Percentiles rank a stretch among this genome's conserved stretches.
Conservation (phyloP, 2,329 filamentous ascomycete species). For the Teratosphaeria destructans region DNA sequence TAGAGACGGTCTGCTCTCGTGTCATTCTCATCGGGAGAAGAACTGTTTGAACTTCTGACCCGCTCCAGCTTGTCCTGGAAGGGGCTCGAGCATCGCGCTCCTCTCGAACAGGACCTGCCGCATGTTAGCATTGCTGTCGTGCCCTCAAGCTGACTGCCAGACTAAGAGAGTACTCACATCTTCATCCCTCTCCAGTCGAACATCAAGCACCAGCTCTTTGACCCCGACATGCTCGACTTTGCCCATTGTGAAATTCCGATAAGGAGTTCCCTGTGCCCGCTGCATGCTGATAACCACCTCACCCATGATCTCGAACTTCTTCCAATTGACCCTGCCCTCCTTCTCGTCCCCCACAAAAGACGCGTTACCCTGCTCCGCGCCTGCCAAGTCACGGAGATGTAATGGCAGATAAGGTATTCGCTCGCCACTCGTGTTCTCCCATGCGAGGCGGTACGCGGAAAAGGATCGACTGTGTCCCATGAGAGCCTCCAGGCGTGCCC, state of each 20-base stretch:
- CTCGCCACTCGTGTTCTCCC: conserved; percentile 87
- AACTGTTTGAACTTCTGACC: conserved; percentile 33
- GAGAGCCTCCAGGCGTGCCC: conserved; percentile 76
- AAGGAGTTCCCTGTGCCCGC: conserved; percentile 78
- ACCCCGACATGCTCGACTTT: conserved; percentile 56
- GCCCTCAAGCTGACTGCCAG: background rate
- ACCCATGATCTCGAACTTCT: conserved; percentile 92
- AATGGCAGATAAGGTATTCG: conserved; percentile 90
- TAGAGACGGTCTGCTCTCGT: background rate
- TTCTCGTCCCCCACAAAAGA: conserved; percentile 62
- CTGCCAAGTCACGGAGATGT: conserved; percentile 79
- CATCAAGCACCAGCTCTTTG: conserved; percentile 67
- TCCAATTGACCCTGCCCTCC: conserved; percentile 72
- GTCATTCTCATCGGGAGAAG: conserved; percentile 20
- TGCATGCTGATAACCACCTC: conserved; percentile 86
- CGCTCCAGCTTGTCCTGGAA: conserved; percentile 19
- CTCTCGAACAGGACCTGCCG: conserved; percentile 48
- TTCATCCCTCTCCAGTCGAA: conserved; percentile 71
- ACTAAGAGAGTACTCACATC: conserved; percentile 52
- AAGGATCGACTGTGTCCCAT: conserved; percentile 91
- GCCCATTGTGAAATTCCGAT: conserved; percentile 49
- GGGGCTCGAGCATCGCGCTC: conserved; percentile 43
- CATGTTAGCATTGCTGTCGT: conserved; percentile 8
- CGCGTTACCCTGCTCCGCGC: conserved; percentile 81
- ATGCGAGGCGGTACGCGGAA: conserved; percentile 90